Evolutionary conservation across 2,329 filamentous ascomycete genomes (phyloP).

Genomic region (Neocatenulostroma microsporum): DNA sequence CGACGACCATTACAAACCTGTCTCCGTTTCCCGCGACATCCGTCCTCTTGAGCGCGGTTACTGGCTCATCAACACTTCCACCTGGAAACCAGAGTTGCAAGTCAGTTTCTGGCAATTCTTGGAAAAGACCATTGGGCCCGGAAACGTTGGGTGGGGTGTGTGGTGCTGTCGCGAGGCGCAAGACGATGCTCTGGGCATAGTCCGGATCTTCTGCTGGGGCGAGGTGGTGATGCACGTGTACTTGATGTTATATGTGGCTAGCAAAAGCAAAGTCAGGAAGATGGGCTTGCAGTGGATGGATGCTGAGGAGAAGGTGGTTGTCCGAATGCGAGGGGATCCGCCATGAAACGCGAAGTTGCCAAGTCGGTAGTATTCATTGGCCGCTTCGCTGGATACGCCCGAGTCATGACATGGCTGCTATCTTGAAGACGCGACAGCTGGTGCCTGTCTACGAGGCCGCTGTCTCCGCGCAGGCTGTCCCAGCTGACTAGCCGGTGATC

Average conservation of each 20-base stretch:
- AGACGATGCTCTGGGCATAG: conserved; percentile 18
- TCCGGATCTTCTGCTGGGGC: conserved; percentile 74
- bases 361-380: no score
- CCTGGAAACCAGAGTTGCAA: conserved; percentile 47
- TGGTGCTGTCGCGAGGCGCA: conserved; percentile 42
- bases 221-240: conserved; percentile 65
- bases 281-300: conserved; percentile 60
- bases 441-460: no score
- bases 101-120: conserved; percentile 56
- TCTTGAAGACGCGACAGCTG: no score
- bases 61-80: conserved; percentile 56
- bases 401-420: no score
- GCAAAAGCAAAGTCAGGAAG: conserved; percentile 52
- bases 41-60: conserved; percentile 63
- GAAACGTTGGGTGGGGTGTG: conserved; percentile 60
- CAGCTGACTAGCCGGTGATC: no score
- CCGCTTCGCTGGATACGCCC: no score
- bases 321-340: conserved; percentile 40
- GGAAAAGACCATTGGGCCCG: conserved; percentile 50
- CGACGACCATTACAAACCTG: conserved; percentile 27
- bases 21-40: conserved; percentile 40
- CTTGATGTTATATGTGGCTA: conserved; percentile 65
- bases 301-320: conserved; percentile 49
- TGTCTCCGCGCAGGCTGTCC: no score
- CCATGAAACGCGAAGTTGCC: no score